Percentiles rank a stretch among this genome's conserved stretches.
These are phyloP conservation scores for Exophiala sp. DNA, from an alignment of 2,329 filamentous ascomycete species.

Conservation along the genomic window DNA sequence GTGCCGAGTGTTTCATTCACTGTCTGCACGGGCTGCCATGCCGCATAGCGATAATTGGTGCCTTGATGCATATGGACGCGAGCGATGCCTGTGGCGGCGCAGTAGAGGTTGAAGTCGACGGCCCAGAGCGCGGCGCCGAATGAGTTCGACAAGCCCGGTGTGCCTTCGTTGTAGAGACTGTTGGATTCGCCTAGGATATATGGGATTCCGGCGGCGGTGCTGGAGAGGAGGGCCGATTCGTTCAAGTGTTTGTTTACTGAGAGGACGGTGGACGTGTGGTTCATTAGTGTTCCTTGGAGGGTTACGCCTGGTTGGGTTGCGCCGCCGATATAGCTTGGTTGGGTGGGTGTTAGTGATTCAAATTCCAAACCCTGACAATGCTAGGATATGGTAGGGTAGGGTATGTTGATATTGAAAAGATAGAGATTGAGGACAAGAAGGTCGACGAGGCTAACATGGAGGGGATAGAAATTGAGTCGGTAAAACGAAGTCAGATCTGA, in stretches of 20 bases:
- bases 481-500: no score
- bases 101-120: slow-evolving; percentile 56
- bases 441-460: no score
- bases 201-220: slow-evolving; percentile 40
- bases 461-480: no score
- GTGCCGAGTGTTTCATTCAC: slow-evolving; percentile 45
- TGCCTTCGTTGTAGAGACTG: slow-evolving; percentile 57
- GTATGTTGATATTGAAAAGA: no score
- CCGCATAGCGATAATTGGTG: slow-evolving; percentile 56
- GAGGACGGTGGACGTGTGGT: slow-evolving; percentile 51
- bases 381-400: no score
- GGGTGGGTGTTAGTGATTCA: no score
- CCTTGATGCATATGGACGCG: slow-evolving; percentile 61
- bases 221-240: slow-evolving; percentile 42
- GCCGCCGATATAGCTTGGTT: slow-evolving; percentile 56
- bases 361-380: no score
- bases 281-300: slow-evolving; percentile 57
- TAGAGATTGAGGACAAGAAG: no score
- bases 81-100: slow-evolving; percentile 50
- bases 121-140: slow-evolving; percentile 63
- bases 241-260: slow-evolving; percentile 49
- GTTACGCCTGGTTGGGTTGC: slow-evolving; percentile 56
- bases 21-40: slow-evolving; percentile 53
- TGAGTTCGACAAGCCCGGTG: slow-evolving; percentile 56
- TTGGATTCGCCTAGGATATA: slow-evolving; percentile 59